A percentile compares a stretch with the other conserved stretches of the same genome.
These are phyloP conservation scores for Medicago arabica DNA, from an alignment of 306 rosid genomes.

Conservation along the genomic window DNA sequence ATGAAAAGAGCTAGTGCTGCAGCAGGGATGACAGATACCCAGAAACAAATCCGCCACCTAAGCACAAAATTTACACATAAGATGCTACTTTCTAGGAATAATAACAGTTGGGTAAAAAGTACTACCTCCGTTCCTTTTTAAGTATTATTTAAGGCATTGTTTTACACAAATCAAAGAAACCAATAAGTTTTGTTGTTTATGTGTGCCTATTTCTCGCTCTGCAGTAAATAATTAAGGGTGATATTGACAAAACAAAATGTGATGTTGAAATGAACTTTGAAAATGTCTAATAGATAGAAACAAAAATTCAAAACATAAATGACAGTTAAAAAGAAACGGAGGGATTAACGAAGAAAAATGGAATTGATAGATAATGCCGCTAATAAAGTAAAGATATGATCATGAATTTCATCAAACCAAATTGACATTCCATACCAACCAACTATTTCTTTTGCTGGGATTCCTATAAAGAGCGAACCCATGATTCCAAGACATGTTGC, in stretches of 20 bases:
- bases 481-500: slow-evolving; percentile 88
- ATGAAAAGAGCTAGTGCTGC: slow-evolving; percentile 66
- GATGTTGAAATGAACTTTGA: too few relatives aligned
- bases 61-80: slow-evolving; percentile 41
- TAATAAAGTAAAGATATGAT: slow-evolving; percentile 21
- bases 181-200: neutral
- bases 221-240: neutral
- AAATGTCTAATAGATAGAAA: neutral
- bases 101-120: slow-evolving; percentile 10
- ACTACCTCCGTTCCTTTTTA: neutral
- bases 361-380: slow-evolving; percentile 7
- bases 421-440: slow-evolving; percentile 70
- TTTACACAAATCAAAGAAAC: neutral
- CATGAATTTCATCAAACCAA: slow-evolving; percentile 20
- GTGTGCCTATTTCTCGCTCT: neutral
- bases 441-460: slow-evolving; percentile 73
- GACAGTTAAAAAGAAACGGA: neutral
- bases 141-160: neutral
- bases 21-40: slow-evolving; percentile 78
- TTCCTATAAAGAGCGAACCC: slow-evolving; percentile 70
- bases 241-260: too few relatives aligned
- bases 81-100: slow-evolving; percentile 15
- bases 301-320: neutral
- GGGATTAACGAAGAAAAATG: slow-evolving; percentile 9
- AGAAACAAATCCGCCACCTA: slow-evolving; percentile 92